Conservation (phyloP, 179 eudicot genomes). For the Camellia oleifera region DNA sequence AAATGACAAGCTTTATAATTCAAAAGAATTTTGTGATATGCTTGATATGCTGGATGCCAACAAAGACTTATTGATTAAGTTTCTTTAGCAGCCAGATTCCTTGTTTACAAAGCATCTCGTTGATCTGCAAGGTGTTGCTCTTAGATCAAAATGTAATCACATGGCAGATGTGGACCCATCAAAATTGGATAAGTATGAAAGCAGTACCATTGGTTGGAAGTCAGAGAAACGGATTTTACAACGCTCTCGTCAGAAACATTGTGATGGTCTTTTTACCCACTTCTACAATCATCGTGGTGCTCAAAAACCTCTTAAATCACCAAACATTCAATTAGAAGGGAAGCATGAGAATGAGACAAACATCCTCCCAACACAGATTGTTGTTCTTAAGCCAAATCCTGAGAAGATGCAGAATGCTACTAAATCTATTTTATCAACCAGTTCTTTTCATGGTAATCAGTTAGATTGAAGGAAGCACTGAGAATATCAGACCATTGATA, state of each 20-base stretch:
- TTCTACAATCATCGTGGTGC: slow-evolving; percentile 24
- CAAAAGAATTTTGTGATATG: slow-evolving; percentile 52
- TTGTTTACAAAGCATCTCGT: slow-evolving; percentile 60
- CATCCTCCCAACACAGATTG: slow-evolving; percentile 62
- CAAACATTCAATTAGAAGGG: slow-evolving; percentile 24
- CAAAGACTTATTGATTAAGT: slow-evolving; percentile 54
- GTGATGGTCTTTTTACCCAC: slow-evolving; percentile 32
- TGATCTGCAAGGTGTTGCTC: slow-evolving; percentile 42
- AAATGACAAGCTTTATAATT: slow-evolving; percentile 48
- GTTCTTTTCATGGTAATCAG: slow-evolving; percentile 25
- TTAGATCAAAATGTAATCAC: slow-evolving; percentile 30
- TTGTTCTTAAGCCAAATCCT: slow-evolving; percentile 81
- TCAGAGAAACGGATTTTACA: slow-evolving; percentile 35
- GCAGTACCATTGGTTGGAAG: slow-evolving; percentile 44
- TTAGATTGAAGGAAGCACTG: slow-evolving; percentile 28
- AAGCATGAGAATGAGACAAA: slow-evolving; percentile 19
- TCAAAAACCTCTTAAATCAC: slow-evolving; percentile 29
- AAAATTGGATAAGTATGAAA: slow-evolving; percentile 36
- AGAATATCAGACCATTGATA: slow-evolving; percentile 22
- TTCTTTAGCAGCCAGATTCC: slow-evolving; percentile 63
- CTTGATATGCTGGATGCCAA: slow-evolving; percentile 52
- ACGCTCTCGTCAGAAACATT: slow-evolving; percentile 34
- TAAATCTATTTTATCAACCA: slow-evolving; percentile 39
- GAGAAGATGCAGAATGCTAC: slow-evolving; percentile 36
- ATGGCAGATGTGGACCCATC: slow-evolving; percentile 42